Base-by-base conservation (phyloP, 345 rosid species). In the Aurinia saxatilis region DNA sequence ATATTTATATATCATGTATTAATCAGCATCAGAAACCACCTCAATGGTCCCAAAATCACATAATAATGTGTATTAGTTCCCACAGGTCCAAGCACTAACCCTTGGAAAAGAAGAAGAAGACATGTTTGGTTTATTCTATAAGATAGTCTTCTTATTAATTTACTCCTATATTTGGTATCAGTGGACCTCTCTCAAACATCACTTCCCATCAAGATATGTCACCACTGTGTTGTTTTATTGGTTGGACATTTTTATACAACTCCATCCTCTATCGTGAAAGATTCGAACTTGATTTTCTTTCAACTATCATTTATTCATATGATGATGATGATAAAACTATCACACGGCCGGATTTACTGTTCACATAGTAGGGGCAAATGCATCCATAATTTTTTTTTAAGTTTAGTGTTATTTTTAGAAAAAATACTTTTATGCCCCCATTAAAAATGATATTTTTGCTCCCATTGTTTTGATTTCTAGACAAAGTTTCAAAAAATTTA, bases 221-320 rank as follows among this genome's bases (percentile, higher is more conserved):
- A 68, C 73, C 49, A 35, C 52, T 53, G 11, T 44, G 56, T 60
- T 60, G 50, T 8, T 25, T 60, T 52, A 58, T 58, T 59, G 72
- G 66, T 41, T 50, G 51, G 48, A 68, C 38, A 35, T 16, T 51
- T 51, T 60, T 68, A 2, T 36, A 18, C 18, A 52, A 42, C 35
- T 17, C 7, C 37, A 21, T 42, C 31, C 50, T 49, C 45, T 40
- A 40, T 41, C 15, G 39, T 34, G 21, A 50, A 67, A 59, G 12
- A 58, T 50, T 58, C 60, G 18, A 40, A 27, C 5, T 3, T 16
- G 17, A 51, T 51, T 8, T n/a, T 33, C 53, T 37, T 38, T 2
- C 5, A 3, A 16, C 31, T 4, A 10, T 23, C 23, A 51, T 15
- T n/a, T 37, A 49, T 55, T 16, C 19, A 33, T 61, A 6, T 36